These are phyloP conservation scores for Stephanodiscus minutulus DNA, from an alignment of 108 stramenopile genomes.

Conservation along the genomic window DNA sequence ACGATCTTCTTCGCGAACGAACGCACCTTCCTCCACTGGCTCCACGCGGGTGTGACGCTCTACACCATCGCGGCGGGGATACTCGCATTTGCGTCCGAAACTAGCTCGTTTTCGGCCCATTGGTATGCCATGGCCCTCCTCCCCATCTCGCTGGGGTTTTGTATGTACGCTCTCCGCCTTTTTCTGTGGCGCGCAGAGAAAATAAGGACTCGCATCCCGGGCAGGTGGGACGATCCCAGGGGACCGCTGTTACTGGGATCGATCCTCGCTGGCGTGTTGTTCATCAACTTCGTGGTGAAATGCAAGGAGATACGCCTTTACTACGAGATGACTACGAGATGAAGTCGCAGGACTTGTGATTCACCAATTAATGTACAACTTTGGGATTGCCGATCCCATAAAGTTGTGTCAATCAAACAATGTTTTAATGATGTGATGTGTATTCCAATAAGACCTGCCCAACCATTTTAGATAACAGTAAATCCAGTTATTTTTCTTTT, in stretches of 20 bases:
- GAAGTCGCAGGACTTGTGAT: neutral
- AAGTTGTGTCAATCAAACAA: too few relatives aligned
- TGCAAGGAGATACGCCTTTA: slow-evolving; percentile 46
- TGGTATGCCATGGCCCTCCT: slow-evolving; percentile 85
- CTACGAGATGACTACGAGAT: too few relatives aligned
- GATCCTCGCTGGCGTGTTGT: slow-evolving; percentile 60
- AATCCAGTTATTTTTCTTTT: too few relatives aligned
- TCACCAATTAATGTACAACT: too few relatives aligned
- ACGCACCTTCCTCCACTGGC: slow-evolving; percentile 95
- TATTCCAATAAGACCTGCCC: too few relatives aligned
- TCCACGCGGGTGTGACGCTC: slow-evolving; percentile 85
- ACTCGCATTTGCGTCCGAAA: slow-evolving; percentile 74
- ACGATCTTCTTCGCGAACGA: slow-evolving; percentile 98
- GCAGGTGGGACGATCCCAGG: slow-evolving; percentile 89
- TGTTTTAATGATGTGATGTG: too few relatives aligned
- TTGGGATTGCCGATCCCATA: too few relatives aligned
- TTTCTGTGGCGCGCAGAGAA: slow-evolving; percentile 86
- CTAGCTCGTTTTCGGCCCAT: slow-evolving; percentile 57
- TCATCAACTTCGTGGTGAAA: slow-evolving; percentile 75
- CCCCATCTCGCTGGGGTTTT: slow-evolving; percentile 78
- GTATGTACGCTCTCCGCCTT: slow-evolving; percentile 81
- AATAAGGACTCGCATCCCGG: slow-evolving; percentile 83
- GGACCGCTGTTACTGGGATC: slow-evolving; percentile 82
- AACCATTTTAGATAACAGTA: too few relatives aligned
- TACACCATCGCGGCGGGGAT: slow-evolving; percentile 83